A percentile compares a stretch with the other conserved stretches of the same genome.
Conservation (phyloP, 192 early-diverging fungal genomes). For the Linnemannia zychae region DNA sequence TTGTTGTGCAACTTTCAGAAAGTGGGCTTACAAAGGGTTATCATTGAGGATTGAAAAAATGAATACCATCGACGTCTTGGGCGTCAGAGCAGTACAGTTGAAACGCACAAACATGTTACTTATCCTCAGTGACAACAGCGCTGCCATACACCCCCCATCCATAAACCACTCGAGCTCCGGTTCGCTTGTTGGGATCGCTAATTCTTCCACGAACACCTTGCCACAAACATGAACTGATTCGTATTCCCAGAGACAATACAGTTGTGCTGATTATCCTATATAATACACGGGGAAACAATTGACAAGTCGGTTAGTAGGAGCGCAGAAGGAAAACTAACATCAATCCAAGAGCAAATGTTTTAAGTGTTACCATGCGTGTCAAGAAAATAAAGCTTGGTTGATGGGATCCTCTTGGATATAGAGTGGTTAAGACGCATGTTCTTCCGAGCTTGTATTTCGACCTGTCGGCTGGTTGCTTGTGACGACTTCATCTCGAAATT, state of each 20-base stretch:
- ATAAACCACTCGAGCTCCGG: slow-evolving; percentile 38
- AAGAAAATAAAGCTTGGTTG: slow-evolving; percentile 22
- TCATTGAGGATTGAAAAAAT: not conserved
- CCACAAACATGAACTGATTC: slow-evolving; percentile 34
- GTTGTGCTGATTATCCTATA: slow-evolving; percentile 34
- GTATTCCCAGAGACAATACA: slow-evolving; percentile 37
- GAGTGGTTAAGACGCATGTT: slow-evolving; percentile 36
- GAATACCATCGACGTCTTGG: slow-evolving; percentile 4
- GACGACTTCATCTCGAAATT: slow-evolving; percentile 28
- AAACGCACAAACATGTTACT: slow-evolving; percentile 9
- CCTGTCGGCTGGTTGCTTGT: slow-evolving; percentile 19
- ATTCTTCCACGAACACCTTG: slow-evolving; percentile 28
- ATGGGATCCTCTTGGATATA: slow-evolving; percentile 7
- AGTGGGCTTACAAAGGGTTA: not conserved
- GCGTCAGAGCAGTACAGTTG: not conserved
- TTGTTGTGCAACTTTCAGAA: slow-evolving; percentile 16
- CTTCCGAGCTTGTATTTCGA: slow-evolving; percentile 31
- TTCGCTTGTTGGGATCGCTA: slow-evolving; percentile 33
- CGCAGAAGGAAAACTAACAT: slow-evolving; percentile 3
- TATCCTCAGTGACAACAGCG: slow-evolving; percentile 25
- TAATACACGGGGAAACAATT: slow-evolving; percentile 10
- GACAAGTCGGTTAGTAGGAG: slow-evolving; percentile 1
- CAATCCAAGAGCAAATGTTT: slow-evolving; percentile 7
- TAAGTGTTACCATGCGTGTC: slow-evolving; percentile 27
- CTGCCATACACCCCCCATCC: slow-evolving; percentile 16